These are phyloP conservation scores for Malus orientalis DNA, from an alignment of 306 rosid genomes.

Conservation along the genomic window DNA sequence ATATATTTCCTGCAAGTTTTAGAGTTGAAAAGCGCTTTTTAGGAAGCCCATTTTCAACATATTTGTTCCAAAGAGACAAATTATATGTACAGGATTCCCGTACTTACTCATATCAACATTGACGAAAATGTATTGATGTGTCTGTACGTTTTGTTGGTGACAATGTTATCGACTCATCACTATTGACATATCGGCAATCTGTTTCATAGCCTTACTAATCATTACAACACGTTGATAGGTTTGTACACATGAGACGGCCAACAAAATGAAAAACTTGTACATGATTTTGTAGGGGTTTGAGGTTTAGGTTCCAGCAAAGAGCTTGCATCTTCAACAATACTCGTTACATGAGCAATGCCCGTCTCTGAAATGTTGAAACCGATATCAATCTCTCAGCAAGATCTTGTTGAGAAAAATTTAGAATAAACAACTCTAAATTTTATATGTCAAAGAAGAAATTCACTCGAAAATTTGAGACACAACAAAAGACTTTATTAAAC, in stretches of 20 bases:
- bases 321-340: slow-evolving; percentile 35
- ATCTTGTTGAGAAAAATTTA: neutral
- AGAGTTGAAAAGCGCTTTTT: too few relatives aligned
- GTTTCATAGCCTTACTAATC: too few relatives aligned
- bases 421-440: too few relatives aligned
- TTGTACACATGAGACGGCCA: neutral
- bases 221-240: neutral
- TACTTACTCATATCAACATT: neutral
- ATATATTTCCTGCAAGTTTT: too few relatives aligned
- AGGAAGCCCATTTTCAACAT: neutral
- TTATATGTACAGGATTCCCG: too few relatives aligned
- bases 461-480: too few relatives aligned
- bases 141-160: neutral
- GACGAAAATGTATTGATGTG: too few relatives aligned
- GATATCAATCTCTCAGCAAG: slow-evolving; percentile 50
- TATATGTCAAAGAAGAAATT: too few relatives aligned
- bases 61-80: too few relatives aligned
- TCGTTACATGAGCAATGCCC: slow-evolving; percentile 58
- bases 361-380: slow-evolving; percentile 53
- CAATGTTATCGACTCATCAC: neutral
- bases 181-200: too few relatives aligned
- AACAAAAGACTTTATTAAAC: too few relatives aligned
- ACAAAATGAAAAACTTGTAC: neutral
- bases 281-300: neutral
- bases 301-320: neutral